Base-by-base conservation (phyloP, 2,329 filamentous ascomycete species). In the Paraphaeosphaeria sporulosa region DNA sequence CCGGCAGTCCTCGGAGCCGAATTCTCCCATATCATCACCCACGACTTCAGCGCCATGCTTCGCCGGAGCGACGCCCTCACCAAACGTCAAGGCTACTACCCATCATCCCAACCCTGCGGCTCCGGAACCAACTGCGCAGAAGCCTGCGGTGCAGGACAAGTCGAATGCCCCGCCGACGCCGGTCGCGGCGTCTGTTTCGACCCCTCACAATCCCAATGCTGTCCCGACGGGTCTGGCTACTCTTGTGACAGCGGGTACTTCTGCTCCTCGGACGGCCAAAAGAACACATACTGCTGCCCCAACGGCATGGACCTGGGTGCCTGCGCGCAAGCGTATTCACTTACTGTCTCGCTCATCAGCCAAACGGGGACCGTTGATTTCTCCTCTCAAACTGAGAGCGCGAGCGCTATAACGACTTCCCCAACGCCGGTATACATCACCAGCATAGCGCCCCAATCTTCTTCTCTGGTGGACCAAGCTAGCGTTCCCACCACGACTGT, bases 231-330 rank as follows among this genome's bases (percentile, higher is more conserved):
- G 67, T 81, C 79, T 64, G 87, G 87, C 78, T 85, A 87, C 76
- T 86, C 87, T 34, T 90, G 87, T 74, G 83, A 86, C 34, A 73
- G 77, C 17, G 86, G 85, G 52, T 90, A 85, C 80, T 89, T 85
- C 81, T 90, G 88, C 79, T 83, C 85, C n/a, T 79, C 83, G 65
- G 83, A 88, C 71, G 73, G 76, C 55, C 68, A 74, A 47, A 75
- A 77, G 56, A 78, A 81, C 58, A 88, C 87, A 36, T 84, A 84
- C 80, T 90, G 87, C 81, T 90, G 87, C 76, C 86, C 86, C 44
- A 77, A 87, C 46, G 80, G 78, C 62, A 80, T 85, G 80, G 79
- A 82, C 62, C 79, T 88, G 51, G 76, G 75, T 27, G 76, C 83
- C 48, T 90, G 87, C 76, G 87, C 87, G 58, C 76, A 78, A 55